Base-by-base conservation (phyloP, 2,329 filamentous ascomycete species). In the Clarireedia monteithiana region DNA sequence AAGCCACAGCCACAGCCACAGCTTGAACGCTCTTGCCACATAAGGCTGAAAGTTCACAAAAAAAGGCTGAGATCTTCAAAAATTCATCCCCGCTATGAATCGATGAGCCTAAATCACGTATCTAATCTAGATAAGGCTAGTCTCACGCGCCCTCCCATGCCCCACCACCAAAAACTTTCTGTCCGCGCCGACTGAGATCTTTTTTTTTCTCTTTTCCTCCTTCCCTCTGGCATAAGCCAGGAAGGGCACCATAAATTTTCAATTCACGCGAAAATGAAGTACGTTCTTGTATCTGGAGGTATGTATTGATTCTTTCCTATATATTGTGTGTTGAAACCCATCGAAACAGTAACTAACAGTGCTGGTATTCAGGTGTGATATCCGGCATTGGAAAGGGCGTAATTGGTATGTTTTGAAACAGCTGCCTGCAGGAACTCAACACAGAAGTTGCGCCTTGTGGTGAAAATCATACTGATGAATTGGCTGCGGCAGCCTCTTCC, bases 281-380 rank as follows among this genome's bases (percentile, higher is more conserved):
- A 89, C 78, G 84, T 91, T 72, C 77, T 90, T 63, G 86, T 90
- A 64, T 88, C 85, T 65, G 87, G 87, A 79, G 87, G 86, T 87
- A 58, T 17, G 58, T 59, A 44, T 49, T 44, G 17, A 44, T 20
- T 50, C 15, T n/a, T 9, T 20, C 4, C 3, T 10, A 6, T 27
- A 50, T 39, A 3, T n/a, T n/a, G 9, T 7, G n/a, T 42, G 7
- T 46, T 6, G 20, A 20, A 34, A 40, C 38, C 34, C 9, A 6
- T 27, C 40, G 23, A 36, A 51, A 50, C 38, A 34, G n/a, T 39
- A 50, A 48, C 55, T 66, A 56, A 67, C 63, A 26, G 20, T 56
- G 49, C 59, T 48, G 5, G 6, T 15, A 24, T 50, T 24, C 55
- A 71, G 72, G 72, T 69, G 72, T 74, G 46, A 82, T 83, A 64